Base-by-base conservation (phyloP, 2,329 filamentous ascomycete genomes). In the Aureobasidium pullulans region DNA sequence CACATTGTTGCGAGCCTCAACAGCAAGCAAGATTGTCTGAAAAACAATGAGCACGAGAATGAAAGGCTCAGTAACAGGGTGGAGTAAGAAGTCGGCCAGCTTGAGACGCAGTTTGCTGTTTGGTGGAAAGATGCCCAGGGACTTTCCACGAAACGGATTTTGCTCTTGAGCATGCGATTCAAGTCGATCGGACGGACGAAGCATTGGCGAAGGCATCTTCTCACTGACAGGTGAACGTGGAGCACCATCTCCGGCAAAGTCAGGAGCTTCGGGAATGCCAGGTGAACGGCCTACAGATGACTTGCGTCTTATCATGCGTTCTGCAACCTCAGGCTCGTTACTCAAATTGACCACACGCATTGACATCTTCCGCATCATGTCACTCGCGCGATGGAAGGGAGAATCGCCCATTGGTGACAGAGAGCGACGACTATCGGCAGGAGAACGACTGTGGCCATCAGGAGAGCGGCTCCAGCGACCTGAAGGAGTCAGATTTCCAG, bases 291-390 rank as follows among this genome's bases (percentile, higher is more conserved):
- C 60, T 76, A 85, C 65, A 71, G 83, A 71, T 75, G 87, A 71
- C 77, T 86, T 77, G 49, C 84, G 80, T 43, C 84, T 81, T 28
- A 85, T 80, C 54, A 83, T 85, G 63, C 88, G 85, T 70, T 96
- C 90, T 15, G 92, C 79, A 19, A 89, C 77, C 66, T 96, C 90
- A 4, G 87, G 87, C 68, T 97, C 94, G 70, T 96, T 96, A 74
- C 91, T 96, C 67, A 99, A 83, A 69, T 97, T 97, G 69, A 99
- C 94, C 59, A 99, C 92, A 77, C 94, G 90, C 76, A 96, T 92
- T 34, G 95, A 97, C 85, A 99, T 96, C 65, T 84, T 85, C 64
- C 79, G 73, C 69, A 81, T 69, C 68, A 82, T 77, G 61, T 77
- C 79, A 28, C 77, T 75, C 40, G 78, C 79, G 59, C 79, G 71